These are phyloP conservation scores for Alternaria rosae DNA, from an alignment of 2,329 filamentous ascomycete genomes.

Conservation along the genomic window DNA sequence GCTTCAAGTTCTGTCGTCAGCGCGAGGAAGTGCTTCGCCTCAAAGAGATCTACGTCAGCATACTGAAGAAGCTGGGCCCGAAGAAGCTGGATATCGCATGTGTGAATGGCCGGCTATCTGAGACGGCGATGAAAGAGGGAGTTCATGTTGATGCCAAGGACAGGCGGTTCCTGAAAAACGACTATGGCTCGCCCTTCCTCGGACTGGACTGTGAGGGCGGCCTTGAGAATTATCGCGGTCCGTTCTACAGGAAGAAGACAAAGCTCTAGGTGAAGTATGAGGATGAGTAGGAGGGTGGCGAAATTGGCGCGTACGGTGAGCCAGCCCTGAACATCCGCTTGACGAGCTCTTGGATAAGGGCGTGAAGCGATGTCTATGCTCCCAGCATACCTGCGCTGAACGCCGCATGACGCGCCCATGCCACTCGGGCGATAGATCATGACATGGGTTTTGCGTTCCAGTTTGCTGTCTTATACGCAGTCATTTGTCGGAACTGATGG, in stretches of 20 bases:
- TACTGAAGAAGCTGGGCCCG: slow-evolving; percentile 10
- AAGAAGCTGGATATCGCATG: slow-evolving; percentile 23
- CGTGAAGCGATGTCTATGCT: too few relatives aligned
- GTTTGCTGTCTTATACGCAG: fast-evolving
- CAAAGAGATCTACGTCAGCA: slow-evolving; percentile 20
- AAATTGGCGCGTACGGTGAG: not conserved
- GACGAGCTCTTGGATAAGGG: not conserved
- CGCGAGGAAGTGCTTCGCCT: slow-evolving; percentile 25
- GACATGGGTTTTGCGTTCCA: too few relatives aligned
- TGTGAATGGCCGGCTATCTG: not conserved
- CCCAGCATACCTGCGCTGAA: not conserved
- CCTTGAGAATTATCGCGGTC: not conserved
- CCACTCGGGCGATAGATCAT: fast-evolving
- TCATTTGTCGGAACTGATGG: fast-evolving
- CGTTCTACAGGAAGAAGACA: slow-evolving; percentile 8
- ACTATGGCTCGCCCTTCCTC: slow-evolving; percentile 3
- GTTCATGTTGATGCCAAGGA: not conserved
- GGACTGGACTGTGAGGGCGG: slow-evolving; percentile 13
- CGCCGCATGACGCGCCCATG: too few relatives aligned
- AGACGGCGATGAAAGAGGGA: slow-evolving; percentile 6
- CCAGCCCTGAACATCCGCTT: too few relatives aligned
- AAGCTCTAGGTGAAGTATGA: not conserved
- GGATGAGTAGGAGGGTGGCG: not conserved
- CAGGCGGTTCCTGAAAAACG: slow-evolving; percentile 16
- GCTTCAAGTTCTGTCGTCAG: slow-evolving; percentile 17